Percentiles rank a stretch among this genome's conserved stretches.
phyloP scores from a whole-genome alignment of 2,329 filamentous ascomycete species.

The Beauveria pseudobassiana region DNA sequence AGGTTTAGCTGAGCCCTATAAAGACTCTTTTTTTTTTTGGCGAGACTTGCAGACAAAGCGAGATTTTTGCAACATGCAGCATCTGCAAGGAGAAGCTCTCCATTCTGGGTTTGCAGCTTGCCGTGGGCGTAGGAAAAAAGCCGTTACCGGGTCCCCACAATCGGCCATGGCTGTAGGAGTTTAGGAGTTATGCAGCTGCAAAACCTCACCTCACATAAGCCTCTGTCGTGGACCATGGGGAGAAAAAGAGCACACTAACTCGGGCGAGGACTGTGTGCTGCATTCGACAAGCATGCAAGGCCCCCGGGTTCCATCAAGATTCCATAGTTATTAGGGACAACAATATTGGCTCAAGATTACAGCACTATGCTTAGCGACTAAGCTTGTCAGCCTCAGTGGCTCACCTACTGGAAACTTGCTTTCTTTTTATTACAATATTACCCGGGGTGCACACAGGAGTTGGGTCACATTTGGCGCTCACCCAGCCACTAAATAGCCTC shows the following conservation, averaged over 20 bases:
- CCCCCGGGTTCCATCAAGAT: neutral
- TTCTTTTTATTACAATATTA: neutral
- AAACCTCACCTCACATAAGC: too few relatives aligned
- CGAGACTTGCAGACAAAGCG: too few relatives aligned
- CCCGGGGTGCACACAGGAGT: neutral
- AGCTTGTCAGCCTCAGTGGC: slow-evolving; percentile 2
- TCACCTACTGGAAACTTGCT: neutral
- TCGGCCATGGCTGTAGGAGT: too few relatives aligned
- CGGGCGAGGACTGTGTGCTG: neutral
- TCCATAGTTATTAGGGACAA: neutral
- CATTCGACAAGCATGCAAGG: neutral
- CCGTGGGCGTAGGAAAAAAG: too few relatives aligned
- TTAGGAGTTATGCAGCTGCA: too few relatives aligned
- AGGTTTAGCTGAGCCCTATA: neutral
- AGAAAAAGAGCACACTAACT: neutral
- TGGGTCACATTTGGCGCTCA: neutral
- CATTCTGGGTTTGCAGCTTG: too few relatives aligned
- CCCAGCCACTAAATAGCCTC: too few relatives aligned
- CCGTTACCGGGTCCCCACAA: too few relatives aligned
- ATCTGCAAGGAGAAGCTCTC: too few relatives aligned
- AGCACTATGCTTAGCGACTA: neutral
- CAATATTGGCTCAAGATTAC: neutral
- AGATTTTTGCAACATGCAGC: too few relatives aligned
- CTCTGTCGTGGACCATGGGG: too few relatives aligned
- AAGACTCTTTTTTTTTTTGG: too few relatives aligned